Percentiles rank a stretch among this genome's conserved stretches.
Conservation (phyloP, 208 protist species). For the Trypanosoma rangeli region DNA sequence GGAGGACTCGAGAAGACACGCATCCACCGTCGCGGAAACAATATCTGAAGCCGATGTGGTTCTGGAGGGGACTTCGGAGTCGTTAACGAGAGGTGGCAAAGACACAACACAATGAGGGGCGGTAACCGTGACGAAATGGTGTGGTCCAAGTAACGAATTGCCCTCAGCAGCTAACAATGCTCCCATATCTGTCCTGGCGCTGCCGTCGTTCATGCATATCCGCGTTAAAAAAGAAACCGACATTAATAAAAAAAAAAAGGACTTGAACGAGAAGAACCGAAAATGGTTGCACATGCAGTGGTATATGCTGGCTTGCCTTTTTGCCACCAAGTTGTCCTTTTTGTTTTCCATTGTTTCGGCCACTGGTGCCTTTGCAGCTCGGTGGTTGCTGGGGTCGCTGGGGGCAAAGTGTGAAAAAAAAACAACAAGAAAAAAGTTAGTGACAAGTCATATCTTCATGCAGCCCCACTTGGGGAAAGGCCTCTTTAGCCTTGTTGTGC, state of each 20-base stretch:
- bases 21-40: constrained; percentile 23
- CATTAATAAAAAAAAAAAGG: not conserved
- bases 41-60: constrained; percentile 48
- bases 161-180: not conserved
- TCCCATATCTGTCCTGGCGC: not conserved
- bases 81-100: not conserved
- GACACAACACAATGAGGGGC: not conserved
- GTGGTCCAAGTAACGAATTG: not conserved
- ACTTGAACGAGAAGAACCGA: not conserved
- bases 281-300: not conserved
- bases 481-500: not conserved
- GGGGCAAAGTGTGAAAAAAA: not conserved
- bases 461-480: not conserved
- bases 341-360: not conserved
- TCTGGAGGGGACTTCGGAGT: constrained; percentile 30
- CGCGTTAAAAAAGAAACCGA: not conserved
- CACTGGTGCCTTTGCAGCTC: not conserved
- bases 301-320: not conserved
- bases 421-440: not conserved
- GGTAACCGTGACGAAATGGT: not conserved
- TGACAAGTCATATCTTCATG: not conserved
- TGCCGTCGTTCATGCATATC: not conserved
- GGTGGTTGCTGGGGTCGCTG: not conserved
- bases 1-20: constrained; percentile 32
- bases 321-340: not conserved